Base-by-base conservation (phyloP, 2,329 filamentous ascomycete species). In the Trichophyton equinum region DNA sequence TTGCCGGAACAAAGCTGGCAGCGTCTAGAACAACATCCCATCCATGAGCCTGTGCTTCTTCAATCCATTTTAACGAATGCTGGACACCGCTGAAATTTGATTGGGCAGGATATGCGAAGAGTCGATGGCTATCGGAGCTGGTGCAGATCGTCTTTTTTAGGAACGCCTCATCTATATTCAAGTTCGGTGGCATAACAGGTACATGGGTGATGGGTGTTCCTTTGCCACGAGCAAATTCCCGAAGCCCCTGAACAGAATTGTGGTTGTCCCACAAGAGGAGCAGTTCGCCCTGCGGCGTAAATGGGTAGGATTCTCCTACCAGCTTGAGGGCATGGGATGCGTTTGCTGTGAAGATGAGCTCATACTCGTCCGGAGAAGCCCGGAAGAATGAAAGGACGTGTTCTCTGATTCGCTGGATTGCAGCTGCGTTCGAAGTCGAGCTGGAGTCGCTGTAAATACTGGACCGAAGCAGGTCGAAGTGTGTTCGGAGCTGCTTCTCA, bases 381-480 rank as follows among this genome's bases (percentile, higher is more conserved):
- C 81, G 80, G 63, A 86, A 79, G 69, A 85, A 85, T 2, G 70
- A 68, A 11, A 86, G 76, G 18, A 82, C 75, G 61, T 78, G 77
- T 61, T 77, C 73, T 13, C 83, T 77, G 6, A 84, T 75, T 25
- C 77, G 74, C 64, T 86, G 81, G 38, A 81, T 76, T 3, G 82
- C 82, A 1, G 82, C 80, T 20, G 81, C 72, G 60, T 79, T 80
- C 13, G 83, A 84, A 0, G 83, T 82, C 1, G 85, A 87, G 68
- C 88, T 85, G 1, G 85, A 85, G 65, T 88, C 88, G 9, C 84
- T 84, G 66, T 85, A 85, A n/a, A 87, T 75, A 63, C 79, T 81
- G 20, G 49, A 57, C n/a, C 57, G 38, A 74, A 68, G 62, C 11
- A 63, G 51, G 15, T 63, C 60, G 33, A 57, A 61, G 40, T 63